Evolutionary conservation across 225 moss, liverwort and hornwort genomes (phyloP).

Genomic region (Thuidium tamariscinum): DNA sequence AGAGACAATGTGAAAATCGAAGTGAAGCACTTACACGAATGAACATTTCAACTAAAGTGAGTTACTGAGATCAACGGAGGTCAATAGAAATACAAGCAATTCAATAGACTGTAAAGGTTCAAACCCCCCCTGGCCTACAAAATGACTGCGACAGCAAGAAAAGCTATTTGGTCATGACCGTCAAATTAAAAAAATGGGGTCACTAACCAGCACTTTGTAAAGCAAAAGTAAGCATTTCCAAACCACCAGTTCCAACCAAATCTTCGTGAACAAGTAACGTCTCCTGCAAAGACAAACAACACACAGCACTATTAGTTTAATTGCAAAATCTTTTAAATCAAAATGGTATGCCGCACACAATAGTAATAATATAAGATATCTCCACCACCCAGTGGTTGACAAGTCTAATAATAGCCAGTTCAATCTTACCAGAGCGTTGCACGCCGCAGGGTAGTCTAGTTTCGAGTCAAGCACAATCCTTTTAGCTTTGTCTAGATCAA

Average conservation of each 20-base stretch:
- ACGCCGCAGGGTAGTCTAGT: conserved; percentile 95
- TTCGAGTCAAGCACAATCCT: conserved; percentile 74
- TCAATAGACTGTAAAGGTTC: neutral
- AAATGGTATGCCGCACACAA: neutral
- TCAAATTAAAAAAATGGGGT: neutral
- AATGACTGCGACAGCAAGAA: neutral
- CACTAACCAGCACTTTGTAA: conserved; percentile 61
- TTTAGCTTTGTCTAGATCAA: conserved; percentile 72
- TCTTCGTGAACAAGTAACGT: conserved; percentile 77
- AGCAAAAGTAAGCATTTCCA: conserved; percentile 51
- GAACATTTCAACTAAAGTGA: neutral
- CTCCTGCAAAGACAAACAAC: conserved; percentile 42
- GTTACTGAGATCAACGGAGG: neutral
- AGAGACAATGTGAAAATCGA: neutral
- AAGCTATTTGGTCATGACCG: neutral
- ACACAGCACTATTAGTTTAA: neutral
- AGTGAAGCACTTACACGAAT: neutral
- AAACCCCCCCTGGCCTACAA: neutral
- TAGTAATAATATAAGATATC: neutral
- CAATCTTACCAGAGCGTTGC: conserved; percentile 76
- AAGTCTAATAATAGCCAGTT: neutral
- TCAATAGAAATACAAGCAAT: neutral
- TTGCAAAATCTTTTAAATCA: neutral
- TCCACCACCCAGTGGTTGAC: neutral
- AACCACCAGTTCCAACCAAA: conserved; percentile 42